Evolutionary conservation across 805 yeast species (phyloP), one percentile per base, ranked within the genome.

Genomic region (Kuraishia floccosa): DNA sequence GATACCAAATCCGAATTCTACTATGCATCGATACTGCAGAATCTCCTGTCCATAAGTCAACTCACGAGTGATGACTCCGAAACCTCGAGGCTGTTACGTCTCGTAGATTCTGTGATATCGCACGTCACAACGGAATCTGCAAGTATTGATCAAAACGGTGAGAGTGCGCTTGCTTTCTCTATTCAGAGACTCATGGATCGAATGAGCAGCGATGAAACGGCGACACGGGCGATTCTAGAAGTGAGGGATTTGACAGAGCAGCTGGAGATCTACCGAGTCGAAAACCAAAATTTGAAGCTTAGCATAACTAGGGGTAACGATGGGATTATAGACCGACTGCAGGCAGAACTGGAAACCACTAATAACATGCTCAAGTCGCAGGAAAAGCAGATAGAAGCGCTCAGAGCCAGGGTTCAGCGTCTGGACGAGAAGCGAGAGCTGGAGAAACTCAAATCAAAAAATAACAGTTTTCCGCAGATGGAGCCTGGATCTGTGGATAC

Each of bases 121-220:
- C 22, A 19, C 22, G 10, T 19, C 10, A 10, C 10, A 7, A 10
- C 7, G 22, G 10, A 7, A 10, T 32, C 23, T 31, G 46, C 1
- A 42, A 43, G 20, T 45, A 39, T n/a, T 28, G 13, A 17, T 7
- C 12, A 14, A 14, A 14, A 28, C 24, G 58, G 52, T 18, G 40
- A 46, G 43, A 54, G 57, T 5, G 58, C 51, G 11, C 43, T 40
- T 7, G 64, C 60, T 28, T 66, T 75, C 28, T 78, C 86, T 1
- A 68, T 81, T 20, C 80, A 77, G 43, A 57, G 69, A 28, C 56
- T 83, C 25, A 61, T 69, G 37, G 75, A 78, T 32, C 64, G 75
- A 24, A 56, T 84, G 42, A 75, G 70, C 38, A 76, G 91, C 0
- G 93, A 84, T 46, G 86, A 79, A 31, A 72, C 73, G 53, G 86